Base-by-base conservation (phyloP, 768 basidiomycete genomes). In the Myochromella boudieri region DNA sequence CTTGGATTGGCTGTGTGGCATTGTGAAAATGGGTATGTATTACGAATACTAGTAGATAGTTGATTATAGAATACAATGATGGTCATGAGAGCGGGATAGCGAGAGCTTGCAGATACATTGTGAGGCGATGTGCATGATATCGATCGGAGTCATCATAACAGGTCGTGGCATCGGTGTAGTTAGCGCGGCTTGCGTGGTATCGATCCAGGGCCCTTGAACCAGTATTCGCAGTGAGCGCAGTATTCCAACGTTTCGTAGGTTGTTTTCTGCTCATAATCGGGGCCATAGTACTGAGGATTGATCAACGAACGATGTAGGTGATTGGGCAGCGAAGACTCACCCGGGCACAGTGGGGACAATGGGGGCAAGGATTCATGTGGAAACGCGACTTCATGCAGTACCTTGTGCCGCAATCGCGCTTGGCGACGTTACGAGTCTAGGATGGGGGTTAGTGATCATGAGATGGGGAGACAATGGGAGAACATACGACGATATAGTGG, bases 401-500 rank as follows among this genome's bases (percentile, higher is more conserved):
- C 3, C 63, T 66, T 57, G 57, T 76, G 24, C 58, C 55, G 60
- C 85, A 87, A 67, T 87, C 85, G 38, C 70, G 68, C 57, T 81
- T 81, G 32, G 64, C 60, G 37, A 79, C 54, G 48, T 71, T 72
- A 46, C 64, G 68, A 9, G 80, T 84, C 80, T 82, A 66, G 14
- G 44, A 42, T 38, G 52, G 52, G 44, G 51, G 20, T 38, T 20
- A 17, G 48, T 40, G 42, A 36, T 53, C 41, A 12, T 48, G 40
- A 42, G 50, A 37, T 28, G 48, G 41, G 20, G 34, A 44, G 33
- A 4, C 29, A 31, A 34, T 36, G n/a, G 44, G 48, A 11, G 24
- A 47, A 71, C 80, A 56, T 46, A 85, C 84, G 57, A 82, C 76
- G 41, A 81, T 72, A 66, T 89, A 91, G 74, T 91, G 89, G 51